phyloP scores from a whole-genome alignment of 495 filamentous ascomycete species.

The Hyaloscypha finlandica region DNA sequence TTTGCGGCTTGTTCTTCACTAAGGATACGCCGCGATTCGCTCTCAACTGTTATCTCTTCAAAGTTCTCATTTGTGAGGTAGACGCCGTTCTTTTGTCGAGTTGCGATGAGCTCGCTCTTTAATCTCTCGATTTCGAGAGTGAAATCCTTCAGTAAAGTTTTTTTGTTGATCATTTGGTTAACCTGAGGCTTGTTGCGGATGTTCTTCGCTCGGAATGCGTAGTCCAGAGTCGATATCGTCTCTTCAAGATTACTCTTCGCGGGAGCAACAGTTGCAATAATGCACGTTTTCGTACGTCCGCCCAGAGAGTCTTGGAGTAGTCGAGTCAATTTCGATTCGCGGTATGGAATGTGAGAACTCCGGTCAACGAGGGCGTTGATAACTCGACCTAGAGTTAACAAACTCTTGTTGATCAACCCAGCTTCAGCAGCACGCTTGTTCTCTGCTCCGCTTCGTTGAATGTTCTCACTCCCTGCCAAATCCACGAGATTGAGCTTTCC shows the following conservation, averaged over 20 bases:
- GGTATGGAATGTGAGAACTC: slow-evolving; percentile 88
- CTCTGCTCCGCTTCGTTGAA: slow-evolving; percentile 92
- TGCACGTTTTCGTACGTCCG: slow-evolving; percentile 95
- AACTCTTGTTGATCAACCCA: slow-evolving; percentile 95
- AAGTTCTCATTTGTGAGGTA: slow-evolving; percentile 84
- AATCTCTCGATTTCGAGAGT: slow-evolving; percentile 92
- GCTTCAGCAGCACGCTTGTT: slow-evolving; percentile 97
- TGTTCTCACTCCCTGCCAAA: slow-evolving; percentile 95
- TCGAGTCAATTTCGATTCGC: slow-evolving; percentile 94
- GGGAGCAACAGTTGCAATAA: slow-evolving; percentile 95
- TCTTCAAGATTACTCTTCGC: slow-evolving; percentile 94
- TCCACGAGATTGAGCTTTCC: slow-evolving; percentile 97
- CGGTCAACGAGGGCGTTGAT: slow-evolving; percentile 97
- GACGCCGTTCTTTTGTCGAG: slow-evolving; percentile 90
- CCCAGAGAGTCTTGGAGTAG: slow-evolving; percentile 95
- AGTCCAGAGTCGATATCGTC: slow-evolving; percentile 96
- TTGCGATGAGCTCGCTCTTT: slow-evolving; percentile 90
- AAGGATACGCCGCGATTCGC: slow-evolving; percentile 88
- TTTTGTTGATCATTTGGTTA: slow-evolving; percentile 88
- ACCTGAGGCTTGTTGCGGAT: slow-evolving; percentile 97
- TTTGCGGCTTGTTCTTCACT: slow-evolving; percentile 90
- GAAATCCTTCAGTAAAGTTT: slow-evolving; percentile 85
- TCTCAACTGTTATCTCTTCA: slow-evolving; percentile 85
- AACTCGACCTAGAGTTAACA: slow-evolving; percentile 91
- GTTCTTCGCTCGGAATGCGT: slow-evolving; percentile 96